phyloP scores from a whole-genome alignment of 345 rosid species.

The Murraya koenigii region DNA sequence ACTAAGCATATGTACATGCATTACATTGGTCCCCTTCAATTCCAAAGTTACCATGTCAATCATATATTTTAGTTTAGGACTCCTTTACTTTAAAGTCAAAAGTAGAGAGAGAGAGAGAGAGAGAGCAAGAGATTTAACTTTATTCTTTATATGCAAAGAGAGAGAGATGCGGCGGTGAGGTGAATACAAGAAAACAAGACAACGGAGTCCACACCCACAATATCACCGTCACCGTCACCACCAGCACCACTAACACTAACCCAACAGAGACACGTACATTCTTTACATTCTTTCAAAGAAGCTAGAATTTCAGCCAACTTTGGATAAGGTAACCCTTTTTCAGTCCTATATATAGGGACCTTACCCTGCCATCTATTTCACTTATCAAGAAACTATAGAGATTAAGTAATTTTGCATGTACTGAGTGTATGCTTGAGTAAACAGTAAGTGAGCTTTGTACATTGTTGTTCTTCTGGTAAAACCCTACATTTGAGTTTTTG shows the following conservation, averaged over 20 bases:
- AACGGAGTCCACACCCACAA: background rate
- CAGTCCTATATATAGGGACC: slow-evolving; percentile 18
- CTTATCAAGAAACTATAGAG: background rate
- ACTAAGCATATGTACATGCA: too few relatives aligned
- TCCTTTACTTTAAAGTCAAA: too few relatives aligned
- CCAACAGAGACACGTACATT: slow-evolving; percentile 14
- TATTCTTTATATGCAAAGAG: background rate
- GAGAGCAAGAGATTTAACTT: background rate
- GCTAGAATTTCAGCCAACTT: slow-evolving; percentile 16
- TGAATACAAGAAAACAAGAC: background rate
- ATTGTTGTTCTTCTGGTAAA: background rate
- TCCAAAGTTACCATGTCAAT: too few relatives aligned
- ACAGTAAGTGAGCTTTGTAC: background rate
- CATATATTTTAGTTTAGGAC: too few relatives aligned
- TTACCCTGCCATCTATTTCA: background rate
- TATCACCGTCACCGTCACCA: background rate
- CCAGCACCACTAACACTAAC: slow-evolving; percentile 8
- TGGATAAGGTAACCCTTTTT: background rate
- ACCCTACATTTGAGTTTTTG: background rate
- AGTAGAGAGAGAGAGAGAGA: background rate
- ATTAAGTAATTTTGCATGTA: background rate
- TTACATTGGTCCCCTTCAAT: too few relatives aligned
- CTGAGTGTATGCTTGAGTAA: background rate
- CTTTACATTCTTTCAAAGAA: background rate
- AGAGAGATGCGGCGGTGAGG: background rate